Conservation (phyloP, 352 stramenopile species). For the Globisporangium solare region DNA sequence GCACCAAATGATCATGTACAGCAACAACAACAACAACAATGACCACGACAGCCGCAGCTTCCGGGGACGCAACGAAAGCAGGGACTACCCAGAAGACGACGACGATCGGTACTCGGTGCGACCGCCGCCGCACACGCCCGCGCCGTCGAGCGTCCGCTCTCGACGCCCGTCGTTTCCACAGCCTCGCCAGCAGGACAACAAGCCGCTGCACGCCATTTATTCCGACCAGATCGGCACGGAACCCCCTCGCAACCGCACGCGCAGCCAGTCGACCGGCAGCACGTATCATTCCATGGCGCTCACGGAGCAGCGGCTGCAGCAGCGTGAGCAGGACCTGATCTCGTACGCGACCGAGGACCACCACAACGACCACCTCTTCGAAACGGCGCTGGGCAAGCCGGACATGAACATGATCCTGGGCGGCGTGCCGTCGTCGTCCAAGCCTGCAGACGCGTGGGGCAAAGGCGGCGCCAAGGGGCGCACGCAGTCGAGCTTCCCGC, state of each 20-base stretch:
- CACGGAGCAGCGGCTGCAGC: constrained; percentile 56
- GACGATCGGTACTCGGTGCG: constrained; percentile 18
- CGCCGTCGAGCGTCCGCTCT: constrained; percentile 5
- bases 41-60: constrained; percentile 20
- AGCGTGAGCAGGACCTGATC: constrained; percentile 56
- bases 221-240: constrained; percentile 16
- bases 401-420: constrained; percentile 4
- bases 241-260: constrained; percentile 6
- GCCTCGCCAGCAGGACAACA: constrained; percentile 10
- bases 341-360: constrained; percentile 52
- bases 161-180: constrained; percentile 8
- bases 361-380: constrained; percentile 23
- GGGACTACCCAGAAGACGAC: constrained; percentile 25
- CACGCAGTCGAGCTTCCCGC: constrained; percentile 53
- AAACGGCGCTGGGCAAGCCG: constrained; percentile 8
- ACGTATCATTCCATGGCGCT: constrained; percentile 41
- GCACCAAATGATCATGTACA: constrained; percentile 12
- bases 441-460: constrained; percentile 7
- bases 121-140: constrained; percentile 3
- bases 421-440: neutral
- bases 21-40: constrained; percentile 6
- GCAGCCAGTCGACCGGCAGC: constrained; percentile 19
- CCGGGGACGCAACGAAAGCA: constrained; percentile 15
- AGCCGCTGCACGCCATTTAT: constrained; percentile 32
- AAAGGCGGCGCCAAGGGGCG: constrained; percentile 12